Evolutionary conservation across 2,329 filamentous ascomycete genomes (phyloP).

Genomic region (Biscogniauxia marginata): DNA sequence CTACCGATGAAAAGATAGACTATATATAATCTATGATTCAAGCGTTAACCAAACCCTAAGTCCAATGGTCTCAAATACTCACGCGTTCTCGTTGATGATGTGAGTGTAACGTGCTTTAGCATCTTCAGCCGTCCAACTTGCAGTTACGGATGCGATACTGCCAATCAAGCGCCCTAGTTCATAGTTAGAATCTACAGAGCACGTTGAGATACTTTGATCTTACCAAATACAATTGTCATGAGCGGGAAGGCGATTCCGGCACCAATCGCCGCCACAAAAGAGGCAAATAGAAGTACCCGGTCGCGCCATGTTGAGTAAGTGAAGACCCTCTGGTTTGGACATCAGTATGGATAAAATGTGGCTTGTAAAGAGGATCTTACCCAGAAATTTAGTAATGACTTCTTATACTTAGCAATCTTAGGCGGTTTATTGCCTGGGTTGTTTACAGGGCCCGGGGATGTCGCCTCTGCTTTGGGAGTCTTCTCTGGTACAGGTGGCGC

Average conservation of each 20-base stretch:
- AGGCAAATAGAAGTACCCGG: conserved; percentile 22
- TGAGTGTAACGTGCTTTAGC: conserved; percentile 29
- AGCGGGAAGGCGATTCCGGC: conserved; percentile 31
- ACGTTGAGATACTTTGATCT: neutral
- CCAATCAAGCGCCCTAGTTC: conserved; percentile 43
- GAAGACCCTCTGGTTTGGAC: conserved; percentile 27
- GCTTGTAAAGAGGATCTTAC: conserved; percentile 15
- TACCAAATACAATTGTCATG: conserved; percentile 60
- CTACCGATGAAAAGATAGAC: conserved; percentile 69
- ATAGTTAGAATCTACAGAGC: conserved; percentile 8
- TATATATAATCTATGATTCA: conserved; percentile 67
- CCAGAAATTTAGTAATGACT: conserved; percentile 22
- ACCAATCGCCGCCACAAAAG: conserved; percentile 26
- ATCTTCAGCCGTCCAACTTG: conserved; percentile 15
- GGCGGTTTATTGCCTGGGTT: conserved; percentile 10
- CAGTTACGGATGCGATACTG: conserved; percentile 40
- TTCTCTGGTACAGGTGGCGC: conserved; percentile 13
- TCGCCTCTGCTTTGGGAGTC: conserved; percentile 5
- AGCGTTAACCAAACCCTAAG: too few relatives aligned
- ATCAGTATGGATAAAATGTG: conserved; percentile 9
- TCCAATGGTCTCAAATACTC: conserved; percentile 29
- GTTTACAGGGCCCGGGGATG: conserved; percentile 10
- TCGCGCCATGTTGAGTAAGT: conserved; percentile 29
- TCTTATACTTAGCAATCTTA: conserved; percentile 19
- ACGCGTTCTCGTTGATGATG: conserved; percentile 45